Conservation (phyloP, 352 stramenopile genomes). For the Phytophthora capsici region DNA sequence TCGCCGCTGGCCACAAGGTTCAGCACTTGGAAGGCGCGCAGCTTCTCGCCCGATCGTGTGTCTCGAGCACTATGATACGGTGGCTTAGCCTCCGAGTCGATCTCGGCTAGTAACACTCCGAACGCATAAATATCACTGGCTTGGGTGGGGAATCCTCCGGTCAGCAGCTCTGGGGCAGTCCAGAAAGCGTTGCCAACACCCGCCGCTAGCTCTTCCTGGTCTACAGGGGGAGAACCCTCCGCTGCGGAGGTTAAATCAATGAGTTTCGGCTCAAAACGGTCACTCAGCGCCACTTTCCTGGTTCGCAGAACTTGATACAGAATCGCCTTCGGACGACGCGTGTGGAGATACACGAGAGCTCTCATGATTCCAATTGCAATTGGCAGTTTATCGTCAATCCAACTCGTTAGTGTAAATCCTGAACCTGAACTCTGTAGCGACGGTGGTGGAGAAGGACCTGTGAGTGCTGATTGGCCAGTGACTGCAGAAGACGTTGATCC, state of each 20-base stretch:
- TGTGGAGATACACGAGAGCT: conserved; percentile 36
- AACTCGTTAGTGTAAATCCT: conserved; percentile 25
- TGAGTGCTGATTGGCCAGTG: conserved; percentile 2
- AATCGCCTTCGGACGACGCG: conserved; percentile 18
- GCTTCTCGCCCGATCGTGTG: conserved; percentile 18
- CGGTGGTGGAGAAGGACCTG: conserved; percentile 12
- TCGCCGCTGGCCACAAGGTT: conserved; percentile 39
- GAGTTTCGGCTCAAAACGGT: conserved; percentile 30
- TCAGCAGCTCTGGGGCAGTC: conserved; percentile 62
- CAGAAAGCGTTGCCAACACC: conserved; percentile 36
- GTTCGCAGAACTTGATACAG: conserved; percentile 33
- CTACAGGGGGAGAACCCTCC: conserved; percentile 15
- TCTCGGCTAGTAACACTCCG: conserved; percentile 54
- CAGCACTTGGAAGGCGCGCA: conserved; percentile 39
- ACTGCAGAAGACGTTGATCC: conserved; percentile 7
- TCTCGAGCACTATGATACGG: conserved; percentile 30
- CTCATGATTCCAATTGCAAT: conserved; percentile 28
- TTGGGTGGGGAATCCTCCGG: conserved; percentile 47
- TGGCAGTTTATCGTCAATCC: conserved; percentile 33
- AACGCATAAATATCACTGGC: conserved; percentile 75
- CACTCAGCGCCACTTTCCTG: conserved; percentile 32
- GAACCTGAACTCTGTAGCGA: conserved; percentile 30
- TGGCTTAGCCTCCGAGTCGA: conserved; percentile 46
- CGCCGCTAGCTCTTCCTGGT: conserved; percentile 35
- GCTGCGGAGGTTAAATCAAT: conserved; percentile 33